A percentile compares a stretch with the other conserved stretches of the same genome.
These are phyloP conservation scores for Pyrenochaeta sp. DNA, from an alignment of 2,329 filamentous ascomycete species.

Conservation along the genomic window DNA sequence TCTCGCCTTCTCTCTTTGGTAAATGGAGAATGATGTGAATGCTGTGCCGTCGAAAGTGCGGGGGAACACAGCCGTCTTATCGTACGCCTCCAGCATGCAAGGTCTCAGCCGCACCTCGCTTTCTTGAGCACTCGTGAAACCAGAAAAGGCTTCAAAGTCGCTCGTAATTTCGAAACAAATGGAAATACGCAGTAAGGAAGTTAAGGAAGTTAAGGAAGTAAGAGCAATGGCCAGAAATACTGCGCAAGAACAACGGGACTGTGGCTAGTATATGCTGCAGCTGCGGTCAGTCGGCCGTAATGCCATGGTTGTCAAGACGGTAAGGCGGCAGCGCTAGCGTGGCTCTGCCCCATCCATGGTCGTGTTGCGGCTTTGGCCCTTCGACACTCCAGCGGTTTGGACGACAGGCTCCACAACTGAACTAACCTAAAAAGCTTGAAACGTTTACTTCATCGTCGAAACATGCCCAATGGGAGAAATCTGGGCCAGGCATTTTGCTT, in stretches of 20 bases:
- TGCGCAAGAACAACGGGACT: neutral
- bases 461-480: neutral
- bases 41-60: neutral
- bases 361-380: conserved; percentile 3
- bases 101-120: neutral
- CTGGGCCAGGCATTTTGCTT: neutral
- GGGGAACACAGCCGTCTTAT: conserved; percentile 9
- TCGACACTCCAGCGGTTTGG: neutral
- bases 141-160: neutral
- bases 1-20: neutral
- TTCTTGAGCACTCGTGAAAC: neutral
- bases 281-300: conserved; percentile 3
- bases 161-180: neutral
- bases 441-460: neutral
- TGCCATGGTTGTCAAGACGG: conserved; percentile 20
- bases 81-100: conserved; percentile 1
- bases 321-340: conserved; percentile 22
- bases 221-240: neutral
- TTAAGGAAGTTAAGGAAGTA: neutral
- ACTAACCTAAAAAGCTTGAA: neutral
- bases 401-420: neutral
- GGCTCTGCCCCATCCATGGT: neutral
- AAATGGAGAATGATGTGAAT: neutral
- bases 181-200: neutral
- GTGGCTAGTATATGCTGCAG: conserved; percentile 4